Evolutionary conservation across 106 monocot species (phyloP), one percentile per base, ranked within the genome.

Genomic region (Allium sativum): DNA sequence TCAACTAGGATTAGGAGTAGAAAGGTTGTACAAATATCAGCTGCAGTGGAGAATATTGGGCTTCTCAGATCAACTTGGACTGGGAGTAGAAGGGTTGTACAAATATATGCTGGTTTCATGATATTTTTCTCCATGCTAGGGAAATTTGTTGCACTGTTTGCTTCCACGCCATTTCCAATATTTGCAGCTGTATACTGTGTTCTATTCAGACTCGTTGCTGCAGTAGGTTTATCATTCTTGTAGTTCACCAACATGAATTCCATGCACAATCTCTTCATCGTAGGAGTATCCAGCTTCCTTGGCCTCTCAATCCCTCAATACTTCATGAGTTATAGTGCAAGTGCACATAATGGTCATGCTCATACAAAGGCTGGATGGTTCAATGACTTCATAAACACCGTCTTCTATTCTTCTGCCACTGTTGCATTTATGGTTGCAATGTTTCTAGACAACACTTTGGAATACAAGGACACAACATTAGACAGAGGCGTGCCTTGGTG

Each of bases 401-500:
- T 94, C 58, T 94, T 94, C 53, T 60, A 74, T 57, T 94, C 89
- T 1, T 79, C 93, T 5, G 85, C 89, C 1, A 86, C 83, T 1
- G 93, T 94, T 6, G 93, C 77, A 21, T 52, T 94, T 53, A 81
- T 83, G 8, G 83, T 89, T 10, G 68, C 76, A 12, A 81, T 94
- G 9, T 60, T 94, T 46, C 71, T 94, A 1, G 93, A 94, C 83
- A 94, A 94, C 79, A 94, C 93, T 6, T 18, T 89, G 47, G 93
- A 94, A 0, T 82, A 89, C 4, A 81, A 83, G 64, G 80, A 77
- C 59, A 78, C 85, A 1, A 83, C 78, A 45, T 89, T 76, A 66
- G 93, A 93, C 44, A 74, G 89, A 45, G 93, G 93, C 1, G 89
- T 94, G 89, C 93, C 85, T 1, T 94, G 93, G 93, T 94, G 93